These are phyloP conservation scores for Chrysanthemum seticuspe DNA, from an alignment of 129 eudicot species.

Conservation along the genomic window DNA sequence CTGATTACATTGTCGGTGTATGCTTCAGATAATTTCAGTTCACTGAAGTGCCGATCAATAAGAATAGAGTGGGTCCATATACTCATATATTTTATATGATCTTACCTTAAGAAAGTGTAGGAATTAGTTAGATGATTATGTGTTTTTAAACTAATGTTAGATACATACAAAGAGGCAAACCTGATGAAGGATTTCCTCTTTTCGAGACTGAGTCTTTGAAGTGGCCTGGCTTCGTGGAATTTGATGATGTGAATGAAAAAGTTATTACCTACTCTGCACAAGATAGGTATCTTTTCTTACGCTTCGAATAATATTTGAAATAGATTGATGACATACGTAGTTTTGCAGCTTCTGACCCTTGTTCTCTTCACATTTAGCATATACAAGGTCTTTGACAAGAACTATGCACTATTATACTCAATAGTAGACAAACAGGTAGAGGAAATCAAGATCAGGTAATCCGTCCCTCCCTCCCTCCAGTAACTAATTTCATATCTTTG, in stretches of 20 bases:
- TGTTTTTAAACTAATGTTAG: conserved; percentile 6
- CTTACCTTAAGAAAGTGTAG: too few relatives aligned
- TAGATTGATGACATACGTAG: not conserved
- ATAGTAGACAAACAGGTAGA: conserved; percentile 58
- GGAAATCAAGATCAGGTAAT: conserved; percentile 60
- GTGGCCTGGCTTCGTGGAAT: conserved; percentile 94
- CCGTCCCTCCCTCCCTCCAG: not conserved
- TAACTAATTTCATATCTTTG: not conserved
- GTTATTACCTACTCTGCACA: conserved; percentile 85
- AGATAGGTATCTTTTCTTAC: conserved; percentile 46
- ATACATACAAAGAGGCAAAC: conserved; percentile 66
- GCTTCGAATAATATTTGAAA: not conserved
- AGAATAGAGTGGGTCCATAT: conserved; percentile 60
- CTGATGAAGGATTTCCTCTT: conserved; percentile 81
- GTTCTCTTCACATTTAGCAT: too few relatives aligned
- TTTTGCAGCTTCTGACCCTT: conserved; percentile 17
- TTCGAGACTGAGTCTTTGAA: conserved; percentile 80
- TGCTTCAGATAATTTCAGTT: too few relatives aligned
- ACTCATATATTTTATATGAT: conserved; percentile 22
- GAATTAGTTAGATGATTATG: not conserved
- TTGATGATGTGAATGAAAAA: conserved; percentile 85
- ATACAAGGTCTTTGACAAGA: conserved; percentile 87
- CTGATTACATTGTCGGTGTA: too few relatives aligned
- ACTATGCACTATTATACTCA: conserved; percentile 70
- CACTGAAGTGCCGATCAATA: conserved; percentile 85